Conservation (phyloP, 1,284 basidiomycete species). For the Pascua guehoae region DNA sequence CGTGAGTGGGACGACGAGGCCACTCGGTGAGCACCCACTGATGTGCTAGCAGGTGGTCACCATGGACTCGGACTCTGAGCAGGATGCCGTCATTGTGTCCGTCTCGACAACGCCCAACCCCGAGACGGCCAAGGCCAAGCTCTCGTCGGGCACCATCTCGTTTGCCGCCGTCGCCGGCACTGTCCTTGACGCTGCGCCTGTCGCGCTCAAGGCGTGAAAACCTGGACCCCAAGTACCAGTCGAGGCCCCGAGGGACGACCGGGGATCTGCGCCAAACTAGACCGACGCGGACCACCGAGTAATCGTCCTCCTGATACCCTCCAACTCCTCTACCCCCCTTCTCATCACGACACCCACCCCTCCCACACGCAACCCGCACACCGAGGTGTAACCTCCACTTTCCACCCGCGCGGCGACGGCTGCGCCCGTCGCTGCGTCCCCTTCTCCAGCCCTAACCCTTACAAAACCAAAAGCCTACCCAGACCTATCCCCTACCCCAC, state of each 20-base stretch:
- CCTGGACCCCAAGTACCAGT: not conserved
- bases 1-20: not conserved
- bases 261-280: not conserved
- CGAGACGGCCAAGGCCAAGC: conserved; percentile 18
- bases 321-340: not conserved
- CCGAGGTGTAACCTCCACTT: not conserved
- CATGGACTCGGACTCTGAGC: conserved; percentile 45
- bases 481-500: not conserved
- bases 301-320: not conserved
- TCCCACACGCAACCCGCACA: conserved; percentile 1
- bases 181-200: conserved; percentile 22
- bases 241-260: not conserved
- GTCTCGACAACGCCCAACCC: conserved; percentile 31
- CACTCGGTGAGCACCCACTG: conserved; percentile 5
- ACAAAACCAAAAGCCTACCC: too few relatives aligned
- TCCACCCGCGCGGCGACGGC: too few relatives aligned
- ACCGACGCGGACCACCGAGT: not conserved
- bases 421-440: too few relatives aligned
- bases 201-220: conserved; percentile 41
- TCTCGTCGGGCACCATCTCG: conserved; percentile 24
- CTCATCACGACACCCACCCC: not conserved
- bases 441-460: too few relatives aligned
- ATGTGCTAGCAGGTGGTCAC: conserved; percentile 32
- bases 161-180: conserved; percentile 39
- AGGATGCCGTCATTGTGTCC: conserved; percentile 48